These are phyloP conservation scores for Podospora sp. DNA, from an alignment of 495 filamentous ascomycete genomes.

Conservation along the genomic window DNA sequence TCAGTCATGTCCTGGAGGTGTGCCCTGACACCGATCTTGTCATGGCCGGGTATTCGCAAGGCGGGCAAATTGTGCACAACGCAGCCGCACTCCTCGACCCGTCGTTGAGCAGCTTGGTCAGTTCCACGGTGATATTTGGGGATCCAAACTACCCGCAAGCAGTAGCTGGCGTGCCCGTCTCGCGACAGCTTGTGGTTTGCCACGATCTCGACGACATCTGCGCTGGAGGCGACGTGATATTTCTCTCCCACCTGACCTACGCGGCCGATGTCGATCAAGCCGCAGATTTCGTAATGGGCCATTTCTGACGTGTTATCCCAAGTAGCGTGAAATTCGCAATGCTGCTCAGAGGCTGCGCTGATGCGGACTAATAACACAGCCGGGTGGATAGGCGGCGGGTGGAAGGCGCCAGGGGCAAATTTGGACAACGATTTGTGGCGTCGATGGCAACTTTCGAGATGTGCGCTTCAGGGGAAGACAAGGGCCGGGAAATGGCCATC, in stretches of 20 bases:
- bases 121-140: conserved; percentile 58
- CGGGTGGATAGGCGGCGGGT: neutral
- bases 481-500: neutral
- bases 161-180: conserved; percentile 47
- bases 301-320: too few relatives aligned
- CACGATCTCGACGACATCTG: conserved; percentile 59
- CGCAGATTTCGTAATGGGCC: conserved; percentile 51
- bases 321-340: too few relatives aligned
- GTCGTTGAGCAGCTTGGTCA: conserved; percentile 35
- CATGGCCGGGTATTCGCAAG: conserved; percentile 64
- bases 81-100: conserved; percentile 42
- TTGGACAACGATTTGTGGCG: neutral
- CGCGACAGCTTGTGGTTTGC: conserved; percentile 56
- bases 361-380: neutral
- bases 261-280: conserved; percentile 48
- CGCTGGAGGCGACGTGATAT: conserved; percentile 49
- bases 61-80: conserved; percentile 55
- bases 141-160: conserved; percentile 52
- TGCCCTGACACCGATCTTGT: conserved; percentile 65
- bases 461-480: too few relatives aligned
- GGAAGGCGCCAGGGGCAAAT: conserved; percentile 3
- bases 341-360: neutral
- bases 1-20: conserved; percentile 47
- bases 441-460: neutral
- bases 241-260: conserved; percentile 57